Percentiles rank a stretch among this genome's conserved stretches.
Conservation (phyloP, 768 basidiomycete genomes). For the Pholiota molesta region DNA sequence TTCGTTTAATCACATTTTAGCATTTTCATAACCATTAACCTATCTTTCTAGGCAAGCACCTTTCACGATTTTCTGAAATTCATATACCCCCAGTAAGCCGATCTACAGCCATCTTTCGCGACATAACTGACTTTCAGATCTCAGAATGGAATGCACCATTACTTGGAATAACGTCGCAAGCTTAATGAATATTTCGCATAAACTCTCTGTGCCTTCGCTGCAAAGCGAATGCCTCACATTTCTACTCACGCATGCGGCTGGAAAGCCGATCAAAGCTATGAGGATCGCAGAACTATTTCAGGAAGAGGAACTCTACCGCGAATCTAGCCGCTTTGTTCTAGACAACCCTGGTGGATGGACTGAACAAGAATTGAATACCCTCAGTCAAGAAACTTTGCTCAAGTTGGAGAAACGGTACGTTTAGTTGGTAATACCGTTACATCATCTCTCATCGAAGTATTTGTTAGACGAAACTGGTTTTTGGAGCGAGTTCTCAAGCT, state of each 20-base stretch:
- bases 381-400: conserved; percentile 80
- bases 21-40: background rate
- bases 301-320: conserved; percentile 88
- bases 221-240: conserved; percentile 85
- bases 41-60: conserved; percentile 59
- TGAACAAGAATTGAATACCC: conserved; percentile 78
- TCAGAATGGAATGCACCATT: conserved; percentile 80
- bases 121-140: background rate
- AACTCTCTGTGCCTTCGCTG: conserved; percentile 81
- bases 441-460: background rate
- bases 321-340: conserved; percentile 88
- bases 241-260: conserved; percentile 90
- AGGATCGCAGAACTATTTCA: conserved; percentile 89
- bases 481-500: conserved; percentile 93
- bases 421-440: background rate
- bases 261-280: conserved; percentile 91
- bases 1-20: conserved; percentile 29
- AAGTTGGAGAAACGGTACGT: conserved; percentile 86
- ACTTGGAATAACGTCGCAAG: conserved; percentile 96
- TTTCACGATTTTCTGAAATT: conserved; percentile 95
- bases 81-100: conserved; percentile 86
- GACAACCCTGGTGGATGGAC: conserved; percentile 90
- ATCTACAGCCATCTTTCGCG: background rate
- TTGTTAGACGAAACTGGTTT: conserved; percentile 85
- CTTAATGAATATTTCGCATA: conserved; percentile 88